Conservation (phyloP, 2,329 filamentous ascomycete genomes). For the Trichophyton verrucosum region DNA sequence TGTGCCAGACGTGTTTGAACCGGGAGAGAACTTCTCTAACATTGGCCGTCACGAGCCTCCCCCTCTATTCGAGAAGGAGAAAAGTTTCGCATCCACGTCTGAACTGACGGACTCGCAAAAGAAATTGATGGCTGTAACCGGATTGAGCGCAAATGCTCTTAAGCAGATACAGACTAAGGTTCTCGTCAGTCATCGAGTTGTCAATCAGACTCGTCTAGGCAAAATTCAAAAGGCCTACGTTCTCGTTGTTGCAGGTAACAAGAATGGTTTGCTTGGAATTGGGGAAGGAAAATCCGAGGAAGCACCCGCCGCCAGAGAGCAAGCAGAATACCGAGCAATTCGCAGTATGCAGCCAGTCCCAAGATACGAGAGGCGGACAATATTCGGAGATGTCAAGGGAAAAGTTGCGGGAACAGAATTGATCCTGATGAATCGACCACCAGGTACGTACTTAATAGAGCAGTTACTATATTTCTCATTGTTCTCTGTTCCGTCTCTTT, state of each 20-base stretch:
- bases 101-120: conserved; percentile 20
- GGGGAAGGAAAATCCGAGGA: conserved; percentile 85
- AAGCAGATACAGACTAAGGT: conserved; percentile 52
- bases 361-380: conserved; percentile 83
- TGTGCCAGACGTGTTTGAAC: conserved; percentile 40
- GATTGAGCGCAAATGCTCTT: conserved; percentile 33
- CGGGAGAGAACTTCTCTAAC: conserved; percentile 24
- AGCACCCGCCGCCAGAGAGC: conserved; percentile 50
- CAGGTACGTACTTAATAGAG: conserved; percentile 50
- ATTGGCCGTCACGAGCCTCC: conserved; percentile 14
- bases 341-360: conserved; percentile 86
- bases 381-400: conserved; percentile 67
- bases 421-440: conserved; percentile 67
- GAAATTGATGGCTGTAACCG: conserved; percentile 45
- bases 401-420: conserved; percentile 87
- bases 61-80: conserved; percentile 20
- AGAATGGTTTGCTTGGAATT: conserved; percentile 71
- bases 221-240: conserved; percentile 71
- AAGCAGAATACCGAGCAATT: conserved; percentile 71
- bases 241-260: conserved; percentile 74
- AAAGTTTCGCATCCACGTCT: conserved; percentile 5
- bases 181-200: conserved; percentile 60
- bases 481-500: background rate
- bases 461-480: background rate
- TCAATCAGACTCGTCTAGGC: conserved; percentile 91